A percentile compares a stretch with the other conserved stretches of the same genome.
These are phyloP conservation scores for Basidioascus undulatus DNA, from an alignment of 768 basidiomycete species.

Conservation along the genomic window DNA sequence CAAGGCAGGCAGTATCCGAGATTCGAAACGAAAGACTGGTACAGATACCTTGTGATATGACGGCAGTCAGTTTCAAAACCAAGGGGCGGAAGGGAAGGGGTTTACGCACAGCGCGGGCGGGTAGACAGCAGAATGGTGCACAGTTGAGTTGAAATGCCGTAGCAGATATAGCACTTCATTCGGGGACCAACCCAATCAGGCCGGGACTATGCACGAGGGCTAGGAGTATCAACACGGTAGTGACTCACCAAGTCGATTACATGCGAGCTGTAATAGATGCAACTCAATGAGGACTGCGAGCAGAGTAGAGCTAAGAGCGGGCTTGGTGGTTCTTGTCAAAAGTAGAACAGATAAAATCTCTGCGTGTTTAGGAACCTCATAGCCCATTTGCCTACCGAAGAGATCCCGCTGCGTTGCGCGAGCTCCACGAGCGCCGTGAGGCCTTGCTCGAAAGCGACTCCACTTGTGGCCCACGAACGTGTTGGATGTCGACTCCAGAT, in stretches of 20 bases:
- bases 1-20: constrained; percentile 11
- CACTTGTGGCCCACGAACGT: constrained; percentile 10
- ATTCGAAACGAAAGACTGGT: constrained; percentile 8
- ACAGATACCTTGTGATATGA: constrained; percentile 2
- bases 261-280: constrained; percentile 10
- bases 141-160: constrained; percentile 9
- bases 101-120: constrained; percentile 4
- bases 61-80: not conserved
- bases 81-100: too few relatives aligned
- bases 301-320: constrained; percentile 6
- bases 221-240: not conserved
- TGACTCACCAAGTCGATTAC: not conserved
- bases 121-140: constrained; percentile 11
- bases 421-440: too few relatives aligned
- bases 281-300: constrained; percentile 10
- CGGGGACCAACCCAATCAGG: constrained; percentile 2
- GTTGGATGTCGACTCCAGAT: constrained; percentile 7
- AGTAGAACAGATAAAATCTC: not conserved
- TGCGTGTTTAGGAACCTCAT: not conserved
- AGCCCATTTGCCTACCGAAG: not conserved
- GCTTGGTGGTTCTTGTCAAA: constrained; percentile 3
- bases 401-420: not conserved
- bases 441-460: constrained; percentile 1
- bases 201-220: not conserved
- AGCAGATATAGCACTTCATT: constrained; percentile 12